These are phyloP conservation scores for Dimocarpus longan DNA, from an alignment of 345 rosid genomes.

Conservation along the genomic window DNA sequence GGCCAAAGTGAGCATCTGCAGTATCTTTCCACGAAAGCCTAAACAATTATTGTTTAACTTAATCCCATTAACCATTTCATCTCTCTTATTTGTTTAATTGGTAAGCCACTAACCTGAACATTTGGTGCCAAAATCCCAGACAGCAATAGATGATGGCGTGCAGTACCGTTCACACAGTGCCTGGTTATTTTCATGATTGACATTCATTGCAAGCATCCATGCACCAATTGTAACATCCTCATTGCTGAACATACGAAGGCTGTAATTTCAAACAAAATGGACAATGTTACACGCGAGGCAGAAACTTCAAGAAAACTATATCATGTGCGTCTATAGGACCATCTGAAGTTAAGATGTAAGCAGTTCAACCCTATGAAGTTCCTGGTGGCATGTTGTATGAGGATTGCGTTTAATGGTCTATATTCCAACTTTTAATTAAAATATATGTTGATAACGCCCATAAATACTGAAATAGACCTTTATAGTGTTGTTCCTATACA, in stretches of 20 bases:
- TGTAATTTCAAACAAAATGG: conserved; percentile 36
- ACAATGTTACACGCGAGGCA: conserved; percentile 1
- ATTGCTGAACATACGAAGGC: conserved; percentile 94
- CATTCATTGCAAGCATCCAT: conserved; percentile 99
- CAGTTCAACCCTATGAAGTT: not conserved
- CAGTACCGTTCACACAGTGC: conserved; percentile 73
- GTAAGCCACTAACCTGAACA: conserved; percentile 76
- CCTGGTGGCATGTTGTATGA: too few species aligned
- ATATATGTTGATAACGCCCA: too few species aligned
- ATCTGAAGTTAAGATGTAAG: not conserved
- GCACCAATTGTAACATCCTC: conserved; percentile 96
- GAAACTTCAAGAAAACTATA: not conserved
- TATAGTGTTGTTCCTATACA: too few species aligned
- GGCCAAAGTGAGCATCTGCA: not conserved
- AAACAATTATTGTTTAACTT: too few species aligned
- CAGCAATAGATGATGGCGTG: conserved; percentile 66
- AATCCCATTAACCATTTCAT: conserved; percentile 1
- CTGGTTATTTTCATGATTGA: conserved; percentile 72
- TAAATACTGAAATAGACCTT: too few species aligned
- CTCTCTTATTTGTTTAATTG: conserved; percentile 2
- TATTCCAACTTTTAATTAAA: too few species aligned
- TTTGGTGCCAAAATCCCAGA: conserved; percentile 83
- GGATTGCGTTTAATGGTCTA: too few species aligned
- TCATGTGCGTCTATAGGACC: not conserved
- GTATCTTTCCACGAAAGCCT: not conserved